Base-by-base conservation (phyloP, 2,329 filamentous ascomycete species). In the Chalaropsis ovoidea region DNA sequence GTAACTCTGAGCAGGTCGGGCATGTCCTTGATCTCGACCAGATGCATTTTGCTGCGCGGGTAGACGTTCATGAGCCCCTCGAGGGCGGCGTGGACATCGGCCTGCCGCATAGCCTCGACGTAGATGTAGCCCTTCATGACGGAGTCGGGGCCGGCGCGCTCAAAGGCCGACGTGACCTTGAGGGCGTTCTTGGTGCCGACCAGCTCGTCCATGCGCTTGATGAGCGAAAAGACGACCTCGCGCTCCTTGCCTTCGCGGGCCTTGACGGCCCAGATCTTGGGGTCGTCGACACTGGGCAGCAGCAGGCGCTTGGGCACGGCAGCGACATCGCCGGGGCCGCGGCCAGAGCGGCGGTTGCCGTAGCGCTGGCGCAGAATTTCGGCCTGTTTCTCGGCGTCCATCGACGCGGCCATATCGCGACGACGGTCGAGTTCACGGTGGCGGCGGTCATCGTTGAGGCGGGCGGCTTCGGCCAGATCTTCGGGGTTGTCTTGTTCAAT, bases 11-110 rank as follows among this genome's bases (percentile, higher is more conserved):
- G 81, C n/a, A 99, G 82, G 75, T 97, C 94, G 1, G 94, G 93
- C 86, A 96, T 96, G 76, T 99, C 94, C 75, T 95, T 95, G 72
- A 97, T 91, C 61, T 94, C 90, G 52, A 99, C 90, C 63, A 97
- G 79, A 56, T 92, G 84, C 77, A 94, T 87, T 75, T 91, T 94
- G 35, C 85, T 88, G 66, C 90, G 86, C 64, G 93, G 89, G 74
- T 96, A 99, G 45, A 95, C 88, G 72, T 96, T 91, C 68, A 90
- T 83, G 72, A 99, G 84, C 52, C 87, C 89, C 68, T 96, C 89
- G 52, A 96, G 79, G 7, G 90, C 89, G 63, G 86, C 81, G 72
- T 92, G 79, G 70, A 97, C 90, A 75, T 96, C 91, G 58, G 89
- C 89, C 73, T 94, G 88, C 68, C 89, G 85, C 70, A 88, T 85